Base-by-base conservation (phyloP, 2,329 filamentous ascomycete species). In the Alternaria viburni region DNA sequence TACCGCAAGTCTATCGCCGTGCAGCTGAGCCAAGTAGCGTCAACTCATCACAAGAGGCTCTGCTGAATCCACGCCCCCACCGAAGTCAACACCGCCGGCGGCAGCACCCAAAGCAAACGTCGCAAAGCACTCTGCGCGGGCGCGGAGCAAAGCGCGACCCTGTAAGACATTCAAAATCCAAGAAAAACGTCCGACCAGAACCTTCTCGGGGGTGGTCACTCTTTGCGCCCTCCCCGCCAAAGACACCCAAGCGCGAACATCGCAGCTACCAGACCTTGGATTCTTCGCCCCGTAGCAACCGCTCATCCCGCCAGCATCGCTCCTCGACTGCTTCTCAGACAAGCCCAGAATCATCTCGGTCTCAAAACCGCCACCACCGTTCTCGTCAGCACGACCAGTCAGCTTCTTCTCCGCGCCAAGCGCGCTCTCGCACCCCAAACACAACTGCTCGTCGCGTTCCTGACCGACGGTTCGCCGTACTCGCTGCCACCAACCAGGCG, bases 391-490 rank as follows among this genome's bases (percentile, higher is more conserved):
- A 70, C n/a, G 68, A 75, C 5, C 74, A 68, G 21, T 68, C 70
- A 60, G 54, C 70, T 19, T 57, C 69, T 11, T 58, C 69, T 6
- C 51, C 66, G 3, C 76, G 74, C 67, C 69, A 67, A 62, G 66
- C 73, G 15, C 75, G 70, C 15, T 76, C 74, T 30, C 69, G 72
- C 4, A 76, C 75, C 19, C 75, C 77, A 11, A 80, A 80, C 64
- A 77, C 73, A 12, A 59, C 73, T 41, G 76, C 70, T 17, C 74
- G 70, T 26, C 76, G 77, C 46, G 67, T 73, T 9, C 77, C 77
- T n/a, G 77, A 80, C 45, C 65, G 77, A 10, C 74, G 77, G n/a
- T 80, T 80, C 46, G 77, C 77, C 26, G 77, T 80, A 1, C 72
- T 78, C 15, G 77, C 77, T 45, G 77, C 77, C 6, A 80, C 77